Percentiles rank a stretch among this genome's conserved stretches.
These are phyloP conservation scores for Spathaspora boniae DNA, from an alignment of 805 yeast genomes.

Conservation along the genomic window DNA sequence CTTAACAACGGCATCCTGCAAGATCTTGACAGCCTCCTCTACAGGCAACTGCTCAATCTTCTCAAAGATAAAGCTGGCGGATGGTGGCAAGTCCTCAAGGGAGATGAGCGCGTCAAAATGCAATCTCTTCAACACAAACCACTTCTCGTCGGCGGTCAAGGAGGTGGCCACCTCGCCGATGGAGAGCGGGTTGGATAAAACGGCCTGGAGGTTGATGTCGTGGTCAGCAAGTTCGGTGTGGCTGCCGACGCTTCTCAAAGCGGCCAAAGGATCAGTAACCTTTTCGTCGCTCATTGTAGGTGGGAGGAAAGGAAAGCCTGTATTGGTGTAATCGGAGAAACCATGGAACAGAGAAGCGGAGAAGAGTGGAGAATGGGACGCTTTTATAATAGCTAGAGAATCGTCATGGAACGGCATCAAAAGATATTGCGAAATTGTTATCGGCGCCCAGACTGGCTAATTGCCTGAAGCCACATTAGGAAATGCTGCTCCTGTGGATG, in stretches of 20 bases:
- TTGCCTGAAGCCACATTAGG: no score
- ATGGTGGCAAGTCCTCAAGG: slow-evolving; percentile 29
- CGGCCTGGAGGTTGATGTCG: slow-evolving; percentile 16
- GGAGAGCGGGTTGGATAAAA: slow-evolving; percentile 20
- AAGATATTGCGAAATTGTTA: no score
- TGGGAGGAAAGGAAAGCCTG: no score
- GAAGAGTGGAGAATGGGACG: no score
- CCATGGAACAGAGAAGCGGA: no score
- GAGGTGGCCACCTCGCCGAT: slow-evolving; percentile 9
- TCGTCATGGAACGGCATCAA: no score
- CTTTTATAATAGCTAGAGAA: no score
- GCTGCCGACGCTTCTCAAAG: slow-evolving; percentile 9
- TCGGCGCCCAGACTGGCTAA: no score
- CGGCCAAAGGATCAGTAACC: no score
- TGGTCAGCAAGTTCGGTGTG: slow-evolving; percentile 12
- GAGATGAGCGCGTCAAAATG: slow-evolving; percentile 22
- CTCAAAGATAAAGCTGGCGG: slow-evolving; percentile 27
- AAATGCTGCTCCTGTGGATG: no score
- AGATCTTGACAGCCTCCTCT: slow-evolving; percentile 23
- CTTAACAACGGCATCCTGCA: slow-evolving; percentile 25
- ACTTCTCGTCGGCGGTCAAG: slow-evolving; percentile 24
- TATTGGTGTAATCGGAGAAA: no score
- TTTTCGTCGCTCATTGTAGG: no score
- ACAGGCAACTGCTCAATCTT: slow-evolving; percentile 21
- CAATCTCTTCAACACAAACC: slow-evolving; percentile 24